Evolutionary conservation across 202 grass and related monocot genomes (phyloP).

Genomic region (Brachypodium distachyon): DNA sequence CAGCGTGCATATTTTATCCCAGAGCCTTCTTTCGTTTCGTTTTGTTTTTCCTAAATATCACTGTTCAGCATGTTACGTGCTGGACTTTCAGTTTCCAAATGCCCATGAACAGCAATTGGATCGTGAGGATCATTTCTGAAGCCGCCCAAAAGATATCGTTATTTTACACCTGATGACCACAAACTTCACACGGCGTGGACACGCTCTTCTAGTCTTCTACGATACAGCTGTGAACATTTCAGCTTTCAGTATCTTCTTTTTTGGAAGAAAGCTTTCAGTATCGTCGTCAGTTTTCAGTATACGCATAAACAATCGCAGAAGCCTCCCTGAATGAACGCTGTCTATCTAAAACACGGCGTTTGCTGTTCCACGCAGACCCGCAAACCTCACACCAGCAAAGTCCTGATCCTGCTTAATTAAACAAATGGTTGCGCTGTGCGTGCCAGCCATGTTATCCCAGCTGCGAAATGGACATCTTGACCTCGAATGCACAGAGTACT

Average conservation of each 20-base stretch:
- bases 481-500: not conserved
- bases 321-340: not conserved
- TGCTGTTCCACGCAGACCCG: conserved; percentile 12
- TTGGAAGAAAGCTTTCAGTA: not conserved
- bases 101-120: not conserved
- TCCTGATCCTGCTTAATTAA: conserved; percentile 1
- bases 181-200: not conserved
- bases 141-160: not conserved
- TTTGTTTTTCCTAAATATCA: not conserved
- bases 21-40: not conserved
- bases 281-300: not conserved
- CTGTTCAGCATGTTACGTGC: not conserved
- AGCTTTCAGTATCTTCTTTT: no score
- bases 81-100: not conserved
- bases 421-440: conserved; percentile 12
- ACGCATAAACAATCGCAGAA: not conserved
- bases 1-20: not conserved
- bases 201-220: not conserved
- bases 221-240: not conserved
- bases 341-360: conserved; percentile 6
- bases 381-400: not conserved
- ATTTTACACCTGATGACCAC: not conserved
- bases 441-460: conserved; percentile 17
- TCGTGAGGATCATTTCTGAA: not conserved
- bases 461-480: conserved; percentile 5